A percentile compares a stretch with the other conserved stretches of the same genome.
Evolutionary conservation across 257 asterid genomes (phyloP).

Genomic region (Petunia axillaris): DNA sequence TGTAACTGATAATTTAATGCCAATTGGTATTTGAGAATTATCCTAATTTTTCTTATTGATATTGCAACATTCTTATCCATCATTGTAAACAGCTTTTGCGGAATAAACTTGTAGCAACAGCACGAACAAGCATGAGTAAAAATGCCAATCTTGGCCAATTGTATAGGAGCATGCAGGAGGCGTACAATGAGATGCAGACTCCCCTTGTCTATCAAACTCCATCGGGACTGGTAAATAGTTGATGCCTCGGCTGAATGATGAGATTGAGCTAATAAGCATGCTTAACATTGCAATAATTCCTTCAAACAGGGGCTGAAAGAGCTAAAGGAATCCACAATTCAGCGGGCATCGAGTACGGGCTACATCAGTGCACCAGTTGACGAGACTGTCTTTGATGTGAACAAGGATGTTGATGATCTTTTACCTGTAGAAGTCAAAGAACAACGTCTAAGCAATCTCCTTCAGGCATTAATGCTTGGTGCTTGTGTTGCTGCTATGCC

Average conservation of each 20-base stretch:
- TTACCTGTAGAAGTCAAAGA: constrained; percentile 92
- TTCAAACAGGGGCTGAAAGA: constrained; percentile 72
- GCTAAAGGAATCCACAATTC: constrained; percentile 77
- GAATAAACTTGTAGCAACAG: constrained; percentile 79
- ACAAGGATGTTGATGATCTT: constrained; percentile 83
- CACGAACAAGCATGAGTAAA: constrained; percentile 61
- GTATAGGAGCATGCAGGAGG: constrained; percentile 75
- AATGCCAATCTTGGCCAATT: constrained; percentile 78
- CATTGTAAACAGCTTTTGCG: constrained; percentile 70
- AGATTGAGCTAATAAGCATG: background rate
- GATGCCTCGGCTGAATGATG: background rate
- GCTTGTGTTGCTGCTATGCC: constrained; percentile 91
- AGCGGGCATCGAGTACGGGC: constrained; percentile 70
- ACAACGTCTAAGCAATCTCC: constrained; percentile 89
- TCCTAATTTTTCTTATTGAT: background rate
- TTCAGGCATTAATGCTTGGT: constrained; percentile 79
- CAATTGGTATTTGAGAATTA: background rate
- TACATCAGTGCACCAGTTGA: constrained; percentile 83
- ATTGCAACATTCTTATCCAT: background rate
- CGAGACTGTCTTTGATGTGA: constrained; percentile 78
- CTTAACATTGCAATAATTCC: background rate
- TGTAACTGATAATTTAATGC: no score
- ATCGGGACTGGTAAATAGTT: constrained; percentile 54
- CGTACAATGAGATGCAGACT: constrained; percentile 84
- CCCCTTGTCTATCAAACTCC: constrained; percentile 89